A percentile compares a stretch with the other conserved stretches of the same genome.
These are phyloP conservation scores for Hypoxylon fuscum DNA, from an alignment of 495 filamentous ascomycete species.

Conservation along the genomic window DNA sequence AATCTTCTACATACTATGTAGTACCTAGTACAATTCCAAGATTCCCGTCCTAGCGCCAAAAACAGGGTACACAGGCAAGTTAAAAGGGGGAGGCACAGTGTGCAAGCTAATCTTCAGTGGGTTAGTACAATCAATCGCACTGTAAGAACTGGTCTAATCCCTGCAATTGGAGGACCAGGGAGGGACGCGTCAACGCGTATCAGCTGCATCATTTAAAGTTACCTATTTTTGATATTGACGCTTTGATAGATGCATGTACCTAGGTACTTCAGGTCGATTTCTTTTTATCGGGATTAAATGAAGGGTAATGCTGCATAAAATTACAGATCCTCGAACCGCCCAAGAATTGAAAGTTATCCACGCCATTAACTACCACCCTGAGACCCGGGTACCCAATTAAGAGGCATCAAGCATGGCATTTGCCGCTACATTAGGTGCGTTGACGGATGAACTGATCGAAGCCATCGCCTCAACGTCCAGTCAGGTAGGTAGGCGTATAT, in stretches of 20 bases:
- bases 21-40: too few species aligned
- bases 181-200: conserved; percentile 38
- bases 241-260: conserved; percentile 15
- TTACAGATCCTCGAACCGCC: conserved; percentile 8
- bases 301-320: conserved; percentile 8
- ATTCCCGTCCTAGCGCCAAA: neutral
- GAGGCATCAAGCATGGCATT: conserved; percentile 55
- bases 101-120: too few species aligned
- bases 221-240: neutral
- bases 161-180: conserved; percentile 12
- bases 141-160: conserved; percentile 13
- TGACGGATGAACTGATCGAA: conserved; percentile 65
- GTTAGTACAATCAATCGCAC: neutral
- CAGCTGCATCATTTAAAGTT: neutral
- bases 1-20: conserved; percentile 11
- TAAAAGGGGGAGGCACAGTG: conserved; percentile 26
- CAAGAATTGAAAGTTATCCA: too few species aligned
- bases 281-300: neutral
- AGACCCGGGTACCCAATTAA: too few species aligned
- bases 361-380: too few species aligned
- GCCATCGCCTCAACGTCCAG: conserved; percentile 47
- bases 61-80: conserved; percentile 5
- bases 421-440: conserved; percentile 54
- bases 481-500: conserved; percentile 28
- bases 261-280: too few species aligned